phyloP scores from a whole-genome alignment of 139 green algal genomes.

The Desmodesmus armatus region DNA sequence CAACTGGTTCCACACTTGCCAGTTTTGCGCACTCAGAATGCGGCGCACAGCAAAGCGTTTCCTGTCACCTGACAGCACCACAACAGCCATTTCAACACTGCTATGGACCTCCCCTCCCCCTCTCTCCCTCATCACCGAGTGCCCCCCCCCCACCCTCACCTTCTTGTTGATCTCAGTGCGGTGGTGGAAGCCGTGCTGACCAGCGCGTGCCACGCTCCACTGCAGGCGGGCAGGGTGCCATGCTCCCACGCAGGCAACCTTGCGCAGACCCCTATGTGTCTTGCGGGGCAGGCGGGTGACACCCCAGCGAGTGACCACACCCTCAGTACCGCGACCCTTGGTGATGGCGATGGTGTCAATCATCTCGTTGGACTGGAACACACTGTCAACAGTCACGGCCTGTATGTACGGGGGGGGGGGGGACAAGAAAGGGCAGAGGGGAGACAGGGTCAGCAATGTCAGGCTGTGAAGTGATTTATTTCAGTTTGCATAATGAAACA shows the following conservation, averaged over 20 bases:
- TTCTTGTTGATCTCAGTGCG: conserved; percentile 99
- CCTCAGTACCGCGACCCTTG: conserved; percentile 94
- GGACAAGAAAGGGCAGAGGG: neutral
- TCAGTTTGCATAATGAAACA: neutral
- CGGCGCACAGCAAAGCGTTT: too few relatives aligned
- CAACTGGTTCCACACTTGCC: too few relatives aligned
- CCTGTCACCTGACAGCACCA: too few relatives aligned
- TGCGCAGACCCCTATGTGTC: conserved; percentile 99
- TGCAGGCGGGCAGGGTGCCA: conserved; percentile 98
- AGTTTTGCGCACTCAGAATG: too few relatives aligned
- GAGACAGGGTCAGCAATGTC: neutral
- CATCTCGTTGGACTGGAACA: conserved; percentile 97
- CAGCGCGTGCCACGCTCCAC: conserved; percentile 96
- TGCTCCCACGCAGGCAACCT: conserved; percentile 99
- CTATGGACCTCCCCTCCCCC: too few relatives aligned
- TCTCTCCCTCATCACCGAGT: too few relatives aligned
- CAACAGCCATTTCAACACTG: too few relatives aligned
- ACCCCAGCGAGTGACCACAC: conserved; percentile 98
- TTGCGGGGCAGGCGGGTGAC: conserved; percentile 99
- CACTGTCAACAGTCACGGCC: conserved; percentile 81
- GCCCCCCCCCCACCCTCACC: too few relatives aligned
- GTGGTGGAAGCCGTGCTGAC: conserved; percentile 98
- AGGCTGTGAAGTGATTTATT: neutral
- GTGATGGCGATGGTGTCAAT: conserved; percentile 99
- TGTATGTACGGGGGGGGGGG: conserved; percentile 21